These are phyloP conservation scores for Blastobotrys apis DNA, from an alignment of 1,139 yeast species.

Conservation along the genomic window DNA sequence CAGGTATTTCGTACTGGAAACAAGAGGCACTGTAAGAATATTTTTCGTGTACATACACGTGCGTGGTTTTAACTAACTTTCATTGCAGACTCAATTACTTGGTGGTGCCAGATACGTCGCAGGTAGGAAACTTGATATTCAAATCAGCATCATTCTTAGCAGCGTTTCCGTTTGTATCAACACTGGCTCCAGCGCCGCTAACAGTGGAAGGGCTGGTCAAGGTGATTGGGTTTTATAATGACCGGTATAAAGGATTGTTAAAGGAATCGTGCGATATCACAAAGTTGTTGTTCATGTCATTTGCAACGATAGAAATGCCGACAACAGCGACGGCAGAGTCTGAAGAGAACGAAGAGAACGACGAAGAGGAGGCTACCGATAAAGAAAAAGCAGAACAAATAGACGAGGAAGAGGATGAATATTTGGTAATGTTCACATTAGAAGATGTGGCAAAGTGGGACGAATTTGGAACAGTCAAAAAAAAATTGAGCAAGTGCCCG, in stretches of 20 bases:
- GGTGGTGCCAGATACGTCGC: slow-evolving; percentile 32
- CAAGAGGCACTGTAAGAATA: slow-evolving; percentile 29
- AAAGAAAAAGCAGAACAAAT: neutral
- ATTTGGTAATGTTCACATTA: slow-evolving; percentile 20
- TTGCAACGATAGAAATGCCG: slow-evolving; percentile 30
- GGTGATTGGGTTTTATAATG: slow-evolving; percentile 39
- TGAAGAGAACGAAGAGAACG: too few species aligned
- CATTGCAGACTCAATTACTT: slow-evolving; percentile 22
- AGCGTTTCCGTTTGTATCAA: slow-evolving; percentile 44
- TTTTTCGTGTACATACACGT: neutral
- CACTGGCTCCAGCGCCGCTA: slow-evolving; percentile 34
- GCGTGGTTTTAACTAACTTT: neutral
- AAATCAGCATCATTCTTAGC: slow-evolving; percentile 37
- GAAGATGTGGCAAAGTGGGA: slow-evolving; percentile 32
- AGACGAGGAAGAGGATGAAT: slow-evolving; percentile 24
- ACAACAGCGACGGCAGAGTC: too few species aligned
- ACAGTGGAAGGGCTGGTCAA: slow-evolving; percentile 44
- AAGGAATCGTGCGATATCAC: slow-evolving; percentile 34
- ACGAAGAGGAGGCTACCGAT: too few species aligned
- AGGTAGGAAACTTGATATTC: slow-evolving; percentile 34
- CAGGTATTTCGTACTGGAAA: slow-evolving; percentile 33
- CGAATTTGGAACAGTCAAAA: slow-evolving; percentile 28
- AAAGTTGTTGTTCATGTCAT: slow-evolving; percentile 41
- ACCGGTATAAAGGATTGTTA: slow-evolving; percentile 36
- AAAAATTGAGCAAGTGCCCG: slow-evolving; percentile 23